Evolutionary conservation across 805 yeast species (phyloP).

Genomic region (Zygosaccharomyces rouxii): DNA sequence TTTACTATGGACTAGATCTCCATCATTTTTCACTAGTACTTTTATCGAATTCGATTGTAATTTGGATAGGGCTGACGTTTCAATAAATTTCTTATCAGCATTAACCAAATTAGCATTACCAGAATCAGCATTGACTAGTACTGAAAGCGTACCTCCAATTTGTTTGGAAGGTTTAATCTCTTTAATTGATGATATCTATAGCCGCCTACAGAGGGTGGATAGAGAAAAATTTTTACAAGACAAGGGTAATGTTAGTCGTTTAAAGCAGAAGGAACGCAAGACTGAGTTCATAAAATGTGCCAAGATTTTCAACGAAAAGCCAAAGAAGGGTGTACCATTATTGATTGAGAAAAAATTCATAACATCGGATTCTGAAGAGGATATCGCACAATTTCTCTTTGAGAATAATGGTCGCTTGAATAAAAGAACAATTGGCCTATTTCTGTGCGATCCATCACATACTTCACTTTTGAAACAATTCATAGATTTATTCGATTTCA

Average conservation of each 20-base stretch:
- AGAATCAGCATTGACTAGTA: slow-evolving; percentile 72
- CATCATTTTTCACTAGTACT: slow-evolving; percentile 67
- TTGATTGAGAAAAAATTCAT: slow-evolving; percentile 67
- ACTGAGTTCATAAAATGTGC: slow-evolving; percentile 75
- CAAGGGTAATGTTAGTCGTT: slow-evolving; percentile 19
- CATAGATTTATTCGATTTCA: slow-evolving; percentile 68
- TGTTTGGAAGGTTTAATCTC: slow-evolving; percentile 84
- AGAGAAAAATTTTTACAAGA: slow-evolving; percentile 22
- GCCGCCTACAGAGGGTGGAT: slow-evolving; percentile 33
- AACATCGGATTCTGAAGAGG: slow-evolving; percentile 45
- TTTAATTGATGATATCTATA: slow-evolving; percentile 59
- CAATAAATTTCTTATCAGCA: slow-evolving; percentile 60
- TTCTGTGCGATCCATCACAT: slow-evolving; percentile 71
- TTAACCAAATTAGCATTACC: slow-evolving; percentile 79
- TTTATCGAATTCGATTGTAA: slow-evolving; percentile 89
- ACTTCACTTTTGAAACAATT: slow-evolving; percentile 56
- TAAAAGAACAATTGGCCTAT: slow-evolving; percentile 84
- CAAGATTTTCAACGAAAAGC: slow-evolving; percentile 69
- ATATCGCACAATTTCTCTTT: slow-evolving; percentile 71
- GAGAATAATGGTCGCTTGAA: slow-evolving; percentile 77
- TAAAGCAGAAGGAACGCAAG: slow-evolving; percentile 46
- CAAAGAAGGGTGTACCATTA: slow-evolving; percentile 66
- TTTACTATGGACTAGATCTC: slow-evolving; percentile 74
- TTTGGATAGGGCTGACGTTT: slow-evolving; percentile 75
- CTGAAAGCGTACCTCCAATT: slow-evolving; percentile 87